Evolutionary conservation across 768 basidiomycete species (phyloP).

Genomic region (Krasilnikovozyma curviuscula): DNA sequence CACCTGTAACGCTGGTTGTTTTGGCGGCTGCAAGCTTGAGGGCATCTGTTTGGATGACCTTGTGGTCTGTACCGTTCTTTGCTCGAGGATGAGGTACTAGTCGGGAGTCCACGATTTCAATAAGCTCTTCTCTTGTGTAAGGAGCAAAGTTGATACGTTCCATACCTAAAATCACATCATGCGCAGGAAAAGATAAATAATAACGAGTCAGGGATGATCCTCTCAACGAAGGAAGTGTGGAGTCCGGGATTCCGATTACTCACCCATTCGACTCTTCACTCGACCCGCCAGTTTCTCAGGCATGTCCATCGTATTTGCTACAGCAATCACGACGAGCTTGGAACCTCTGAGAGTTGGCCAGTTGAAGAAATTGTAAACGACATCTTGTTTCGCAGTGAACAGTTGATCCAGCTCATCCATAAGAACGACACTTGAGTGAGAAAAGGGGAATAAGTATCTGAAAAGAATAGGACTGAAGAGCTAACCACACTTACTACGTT

Average conservation of each 20-base stretch:
- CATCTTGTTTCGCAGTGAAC: slow-evolving; percentile 87
- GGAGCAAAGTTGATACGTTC: slow-evolving; percentile 80
- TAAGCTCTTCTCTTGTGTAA: slow-evolving; percentile 57
- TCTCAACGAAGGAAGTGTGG: not conserved
- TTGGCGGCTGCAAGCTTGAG: slow-evolving; percentile 68
- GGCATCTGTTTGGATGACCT: slow-evolving; percentile 45
- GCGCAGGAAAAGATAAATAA: too few relatives aligned
- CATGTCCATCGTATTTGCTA: slow-evolving; percentile 95
- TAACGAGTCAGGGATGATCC: too few relatives aligned
- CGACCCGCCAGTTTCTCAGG: slow-evolving; percentile 86
- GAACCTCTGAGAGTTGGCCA: slow-evolving; percentile 85
- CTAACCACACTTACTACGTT: slow-evolving; percentile 42
- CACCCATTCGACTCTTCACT: slow-evolving; percentile 51
- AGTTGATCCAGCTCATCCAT: slow-evolving; percentile 99
- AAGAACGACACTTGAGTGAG: slow-evolving; percentile 52
- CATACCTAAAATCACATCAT: slow-evolving; percentile 41
- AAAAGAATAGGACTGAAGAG: slow-evolving; percentile 34
- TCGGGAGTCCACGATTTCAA: slow-evolving; percentile 69
- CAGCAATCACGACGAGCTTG: slow-evolving; percentile 81
- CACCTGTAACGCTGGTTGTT: slow-evolving; percentile 68
- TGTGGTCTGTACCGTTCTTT: slow-evolving; percentile 31
- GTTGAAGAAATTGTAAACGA: slow-evolving; percentile 99
- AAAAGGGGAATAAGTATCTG: not conserved
- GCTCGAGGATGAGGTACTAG: slow-evolving; percentile 31
- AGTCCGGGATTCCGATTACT: not conserved